Percentiles rank a stretch among this genome's conserved stretches.
Conservation (phyloP, 148 eudicot species). For the Persicaria tinctoria region DNA sequence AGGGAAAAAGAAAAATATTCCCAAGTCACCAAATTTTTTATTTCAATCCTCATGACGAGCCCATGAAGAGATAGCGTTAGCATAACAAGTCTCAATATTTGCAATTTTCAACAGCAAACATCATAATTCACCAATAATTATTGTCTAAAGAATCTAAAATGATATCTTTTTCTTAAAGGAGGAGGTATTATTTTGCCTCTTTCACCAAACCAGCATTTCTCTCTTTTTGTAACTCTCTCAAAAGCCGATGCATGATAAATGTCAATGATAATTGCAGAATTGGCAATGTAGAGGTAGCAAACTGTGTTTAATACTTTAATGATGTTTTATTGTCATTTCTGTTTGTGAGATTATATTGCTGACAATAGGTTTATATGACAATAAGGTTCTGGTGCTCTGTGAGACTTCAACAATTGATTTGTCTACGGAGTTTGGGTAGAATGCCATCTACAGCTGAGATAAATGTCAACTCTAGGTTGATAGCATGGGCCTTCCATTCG, state of each 20-base stretch:
- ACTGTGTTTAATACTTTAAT: neutral
- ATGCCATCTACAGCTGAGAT: constrained; percentile 48
- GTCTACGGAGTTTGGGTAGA: constrained; percentile 38
- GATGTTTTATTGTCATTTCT: constrained; percentile 1
- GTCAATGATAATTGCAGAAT: neutral
- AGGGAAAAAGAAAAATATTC: neutral
- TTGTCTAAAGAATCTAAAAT: neutral
- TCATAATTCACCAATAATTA: too few relatives aligned
- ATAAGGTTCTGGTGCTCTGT: constrained; percentile 86
- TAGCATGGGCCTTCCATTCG: constrained; percentile 94
- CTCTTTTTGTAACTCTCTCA: neutral
- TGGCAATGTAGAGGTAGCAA: neutral
- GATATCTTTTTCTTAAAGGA: neutral
- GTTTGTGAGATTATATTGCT: constrained; percentile 5
- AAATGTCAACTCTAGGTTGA: constrained; percentile 49
- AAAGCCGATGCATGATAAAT: neutral
- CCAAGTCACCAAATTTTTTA: too few relatives aligned
- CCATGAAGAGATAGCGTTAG: too few relatives aligned
- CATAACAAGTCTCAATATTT: too few relatives aligned
- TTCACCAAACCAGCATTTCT: neutral
- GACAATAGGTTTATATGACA: constrained; percentile 4
- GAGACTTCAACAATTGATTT: constrained; percentile 69
- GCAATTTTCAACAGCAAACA: too few relatives aligned
- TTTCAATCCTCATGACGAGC: too few relatives aligned
- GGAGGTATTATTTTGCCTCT: neutral